Percentiles rank a stretch among this genome's conserved stretches.
phyloP scores from a whole-genome alignment of 495 filamentous ascomycete genomes.

The Diplogelasinospora grovesii region DNA sequence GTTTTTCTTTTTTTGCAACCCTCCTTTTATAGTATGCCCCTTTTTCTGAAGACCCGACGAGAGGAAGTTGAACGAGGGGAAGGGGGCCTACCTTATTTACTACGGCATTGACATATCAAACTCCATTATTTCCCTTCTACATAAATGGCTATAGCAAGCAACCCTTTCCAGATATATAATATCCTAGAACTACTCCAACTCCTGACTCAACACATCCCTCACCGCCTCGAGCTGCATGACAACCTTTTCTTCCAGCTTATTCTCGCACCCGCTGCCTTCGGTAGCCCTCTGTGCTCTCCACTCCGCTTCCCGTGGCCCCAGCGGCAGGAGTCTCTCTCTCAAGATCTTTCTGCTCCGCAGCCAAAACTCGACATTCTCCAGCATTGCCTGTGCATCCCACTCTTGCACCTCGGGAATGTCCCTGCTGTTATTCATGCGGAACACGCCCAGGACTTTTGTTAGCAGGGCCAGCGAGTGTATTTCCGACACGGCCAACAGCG shows the following conservation, averaged over 20 bases:
- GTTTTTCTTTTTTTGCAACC: too few species aligned
- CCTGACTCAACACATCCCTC: conserved; percentile 39
- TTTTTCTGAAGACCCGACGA: too few species aligned
- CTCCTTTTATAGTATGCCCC: too few species aligned
- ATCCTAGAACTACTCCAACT: conserved; percentile 31
- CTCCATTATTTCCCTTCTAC: too few species aligned
- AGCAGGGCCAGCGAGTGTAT: conserved; percentile 70
- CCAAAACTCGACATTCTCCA: conserved; percentile 75
- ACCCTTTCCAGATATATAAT: too few species aligned
- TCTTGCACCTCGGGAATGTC: conserved; percentile 58
- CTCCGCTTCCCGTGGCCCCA: conserved; percentile 61
- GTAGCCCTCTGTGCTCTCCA: conserved; percentile 43
- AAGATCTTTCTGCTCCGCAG: conserved; percentile 54
- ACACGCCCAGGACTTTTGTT: conserved; percentile 53
- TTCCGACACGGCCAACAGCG: conserved; percentile 65
- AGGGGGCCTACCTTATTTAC: too few species aligned
- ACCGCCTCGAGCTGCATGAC: conserved; percentile 55
- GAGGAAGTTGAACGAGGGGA: too few species aligned
- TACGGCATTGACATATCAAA: too few species aligned
- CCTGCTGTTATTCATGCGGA: conserved; percentile 54
- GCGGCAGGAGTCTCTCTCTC: conserved; percentile 63
- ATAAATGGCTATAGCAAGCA: too few species aligned
- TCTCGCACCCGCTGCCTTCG: conserved; percentile 39
- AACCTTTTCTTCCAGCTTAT: conserved; percentile 65
- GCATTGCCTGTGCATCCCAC: conserved; percentile 62